Evolutionary conservation across 257 asterid species (phyloP).

Genomic region (Solanum piurae): DNA sequence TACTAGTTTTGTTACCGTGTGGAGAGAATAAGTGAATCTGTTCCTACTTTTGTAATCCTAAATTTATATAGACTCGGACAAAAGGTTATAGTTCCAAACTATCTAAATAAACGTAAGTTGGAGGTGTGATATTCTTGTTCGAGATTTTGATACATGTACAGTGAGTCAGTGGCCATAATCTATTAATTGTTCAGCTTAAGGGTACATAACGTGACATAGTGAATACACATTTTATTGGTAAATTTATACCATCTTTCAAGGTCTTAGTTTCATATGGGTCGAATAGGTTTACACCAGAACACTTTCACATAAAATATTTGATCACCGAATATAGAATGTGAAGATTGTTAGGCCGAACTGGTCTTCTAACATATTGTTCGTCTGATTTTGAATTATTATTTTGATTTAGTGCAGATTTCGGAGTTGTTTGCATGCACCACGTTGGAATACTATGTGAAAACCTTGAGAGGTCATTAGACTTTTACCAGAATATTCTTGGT

Average conservation of each 20-base stretch:
- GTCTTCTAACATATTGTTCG: not conserved
- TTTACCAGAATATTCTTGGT: constrained; percentile 89
- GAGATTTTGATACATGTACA: not conserved
- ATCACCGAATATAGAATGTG: not conserved
- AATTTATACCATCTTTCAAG: not conserved
- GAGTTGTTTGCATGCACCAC: constrained; percentile 85
- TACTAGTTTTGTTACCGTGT: not conserved
- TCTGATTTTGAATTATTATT: not conserved
- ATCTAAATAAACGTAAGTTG: not conserved
- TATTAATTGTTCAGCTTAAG: not conserved
- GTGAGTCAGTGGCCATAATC: not conserved
- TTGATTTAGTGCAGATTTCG: constrained; percentile 43
- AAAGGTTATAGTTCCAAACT: not conserved
- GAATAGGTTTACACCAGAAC: not conserved
- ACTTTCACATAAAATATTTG: not conserved
- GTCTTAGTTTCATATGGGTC: not conserved
- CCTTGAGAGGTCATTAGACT: constrained; percentile 79
- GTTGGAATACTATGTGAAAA: constrained; percentile 88
- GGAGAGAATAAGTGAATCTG: not conserved
- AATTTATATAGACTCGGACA: not conserved
- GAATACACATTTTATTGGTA: not conserved
- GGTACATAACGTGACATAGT: not conserved
- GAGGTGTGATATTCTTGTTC: not conserved
- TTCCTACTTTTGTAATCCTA: not conserved
- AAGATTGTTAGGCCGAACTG: not conserved